phyloP scores from a whole-genome alignment of 2,329 filamentous ascomycete species.

The Sordariomycetes sp. region DNA sequence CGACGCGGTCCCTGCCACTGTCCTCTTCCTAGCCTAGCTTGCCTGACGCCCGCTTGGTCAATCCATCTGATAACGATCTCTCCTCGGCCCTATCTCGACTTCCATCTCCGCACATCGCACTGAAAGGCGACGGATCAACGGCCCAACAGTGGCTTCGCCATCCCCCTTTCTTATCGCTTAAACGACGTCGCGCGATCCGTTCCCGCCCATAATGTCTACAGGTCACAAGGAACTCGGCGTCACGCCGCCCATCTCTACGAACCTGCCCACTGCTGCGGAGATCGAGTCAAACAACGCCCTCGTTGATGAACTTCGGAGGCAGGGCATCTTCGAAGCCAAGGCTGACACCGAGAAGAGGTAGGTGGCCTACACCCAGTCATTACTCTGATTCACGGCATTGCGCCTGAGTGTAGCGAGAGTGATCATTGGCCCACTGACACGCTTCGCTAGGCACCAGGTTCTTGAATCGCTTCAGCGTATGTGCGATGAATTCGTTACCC shows the following conservation, averaged over 20 bases:
- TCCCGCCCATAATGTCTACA: not conserved
- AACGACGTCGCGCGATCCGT: not conserved
- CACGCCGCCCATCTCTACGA: conserved; percentile 70
- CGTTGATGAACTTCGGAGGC: conserved; percentile 69
- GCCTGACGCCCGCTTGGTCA: not conserved
- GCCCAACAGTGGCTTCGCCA: not conserved
- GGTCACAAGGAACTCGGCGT: conserved; percentile 36
- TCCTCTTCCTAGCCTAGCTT: not conserved
- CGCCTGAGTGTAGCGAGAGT: not conserved
- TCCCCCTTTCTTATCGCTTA: not conserved
- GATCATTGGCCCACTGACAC: conserved; percentile 3
- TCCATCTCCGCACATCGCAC: not conserved
- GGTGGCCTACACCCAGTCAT: conserved; percentile 5
- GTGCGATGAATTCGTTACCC: conserved; percentile 74
- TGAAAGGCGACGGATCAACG: not conserved
- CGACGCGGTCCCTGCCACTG: not conserved
- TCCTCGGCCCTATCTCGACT: not conserved
- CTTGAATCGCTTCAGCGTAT: conserved; percentile 67
- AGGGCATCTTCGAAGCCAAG: conserved; percentile 83
- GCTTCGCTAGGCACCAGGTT: conserved; percentile 45
- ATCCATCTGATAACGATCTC: not conserved
- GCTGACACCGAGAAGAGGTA: conserved; percentile 77
- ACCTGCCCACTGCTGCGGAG: conserved; percentile 65
- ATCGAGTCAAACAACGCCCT: conserved; percentile 65
- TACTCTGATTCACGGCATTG: not conserved